Evolutionary conservation across 2,329 filamentous ascomycete species (phyloP), one percentile per base, ranked within the genome.

Genomic region (Mollisia scopiformis): DNA sequence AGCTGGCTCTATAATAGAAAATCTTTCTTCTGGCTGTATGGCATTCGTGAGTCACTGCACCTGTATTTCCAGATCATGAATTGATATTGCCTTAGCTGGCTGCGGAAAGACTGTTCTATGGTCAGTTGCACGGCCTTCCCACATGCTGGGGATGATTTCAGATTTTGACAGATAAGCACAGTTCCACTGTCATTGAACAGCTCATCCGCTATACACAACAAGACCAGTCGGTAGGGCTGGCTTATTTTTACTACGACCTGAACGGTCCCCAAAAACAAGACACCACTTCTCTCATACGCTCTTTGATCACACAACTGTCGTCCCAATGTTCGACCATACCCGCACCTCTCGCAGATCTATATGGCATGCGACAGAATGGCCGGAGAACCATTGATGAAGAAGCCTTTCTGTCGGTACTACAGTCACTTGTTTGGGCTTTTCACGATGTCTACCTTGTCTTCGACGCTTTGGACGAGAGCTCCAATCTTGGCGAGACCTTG

Each of bases 21-120:
- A 11, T 76, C 76, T 2, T 74, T 79, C 19, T 59, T 78, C 1
- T 80, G 77, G 77, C 61, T 79, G 1, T 68, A 71, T 54, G 76
- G 77, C 13, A 65, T 68, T 47, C 62, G n/a, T n/a, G n/a, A n/a
- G n/a, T n/a, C n/a, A n/a, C n/a, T n/a, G n/a, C n/a, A n/a, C n/a
- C n/a, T n/a, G n/a, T n/a, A n/a, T n/a, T n/a, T n/a, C n/a, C n/a
- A n/a, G n/a, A n/a, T n/a, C n/a, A n/a, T n/a, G n/a, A n/a, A n/a
- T n/a, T n/a, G n/a, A n/a, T n/a, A n/a, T n/a, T n/a, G n/a, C n/a
- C n/a, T n/a, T n/a, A n/a, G n/a, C 77, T 19, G 77, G 76, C 0
- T 76, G 73, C 55, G 77, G 77, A 11, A 79, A 79, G 61, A 76
- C 75, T 0, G 71, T 79, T 0, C 62, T 79, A 10, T 75, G 70